Evolutionary conservation across 306 rosid genomes (phyloP).

Genomic region (Medicago arabica): DNA sequence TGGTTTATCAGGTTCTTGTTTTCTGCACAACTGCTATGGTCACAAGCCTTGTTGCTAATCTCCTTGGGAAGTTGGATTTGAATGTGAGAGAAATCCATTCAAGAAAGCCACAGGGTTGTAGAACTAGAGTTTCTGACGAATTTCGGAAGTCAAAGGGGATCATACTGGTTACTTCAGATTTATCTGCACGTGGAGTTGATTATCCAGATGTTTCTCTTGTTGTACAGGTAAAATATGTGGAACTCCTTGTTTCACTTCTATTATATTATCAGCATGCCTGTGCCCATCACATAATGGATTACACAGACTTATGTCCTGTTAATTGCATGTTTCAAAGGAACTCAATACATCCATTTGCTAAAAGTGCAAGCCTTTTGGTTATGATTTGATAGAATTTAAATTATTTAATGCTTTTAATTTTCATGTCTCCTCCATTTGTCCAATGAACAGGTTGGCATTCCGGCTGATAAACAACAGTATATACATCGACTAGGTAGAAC

Average conservation of each 20-base stretch:
- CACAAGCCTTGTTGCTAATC: conserved; percentile 83
- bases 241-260: conserved; percentile 21
- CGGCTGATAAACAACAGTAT: conserved; percentile 86
- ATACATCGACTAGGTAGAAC: conserved; percentile 96
- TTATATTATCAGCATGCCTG: not conserved
- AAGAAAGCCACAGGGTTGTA: conserved; percentile 86
- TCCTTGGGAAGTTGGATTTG: conserved; percentile 85
- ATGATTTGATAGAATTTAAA: not conserved
- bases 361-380: not conserved
- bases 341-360: conserved; percentile 1
- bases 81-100: conserved; percentile 98
- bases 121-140: conserved; percentile 93
- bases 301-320: not conserved
- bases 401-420: not conserved
- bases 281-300: not conserved
- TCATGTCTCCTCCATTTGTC: conserved; percentile 12
- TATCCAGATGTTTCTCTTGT: conserved; percentile 96
- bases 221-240: conserved; percentile 67
- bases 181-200: conserved; percentile 98
- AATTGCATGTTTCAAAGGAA: not conserved
- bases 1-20: conserved; percentile 78
- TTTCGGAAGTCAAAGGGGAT: conserved; percentile 92
- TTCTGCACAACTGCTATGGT: conserved; percentile 99
- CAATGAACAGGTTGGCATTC: conserved; percentile 78
- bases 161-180: conserved; percentile 93